Evolutionary conservation across 202 grass and related monocot species (phyloP).

Genomic region (Setaria viridis): DNA sequence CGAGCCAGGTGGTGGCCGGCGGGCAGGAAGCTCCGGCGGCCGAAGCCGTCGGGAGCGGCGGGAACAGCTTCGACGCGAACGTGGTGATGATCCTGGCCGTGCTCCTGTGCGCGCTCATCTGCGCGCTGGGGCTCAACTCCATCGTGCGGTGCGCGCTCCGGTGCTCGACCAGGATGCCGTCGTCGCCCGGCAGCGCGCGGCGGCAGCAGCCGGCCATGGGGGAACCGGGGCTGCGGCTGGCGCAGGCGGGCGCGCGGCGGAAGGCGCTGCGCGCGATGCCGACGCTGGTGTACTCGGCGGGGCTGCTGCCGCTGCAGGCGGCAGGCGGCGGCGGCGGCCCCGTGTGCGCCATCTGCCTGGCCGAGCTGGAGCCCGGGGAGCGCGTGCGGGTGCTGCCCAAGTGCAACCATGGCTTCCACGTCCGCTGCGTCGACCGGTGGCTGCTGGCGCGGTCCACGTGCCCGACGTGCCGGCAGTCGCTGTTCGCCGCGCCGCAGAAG

Average conservation of each 20-base stretch:
- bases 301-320: conserved; percentile 34
- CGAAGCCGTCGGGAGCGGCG: neutral
- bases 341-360: conserved; percentile 84
- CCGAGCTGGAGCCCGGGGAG: conserved; percentile 72
- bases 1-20: conserved; percentile 17
- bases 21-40: conserved; percentile 33
- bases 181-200: neutral
- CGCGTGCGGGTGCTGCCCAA: conserved; percentile 82
- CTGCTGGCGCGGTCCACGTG: conserved; percentile 72
- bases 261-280: conserved; percentile 82
- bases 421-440: conserved; percentile 87
- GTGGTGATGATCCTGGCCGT: conserved; percentile 85
- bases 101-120: conserved; percentile 78
- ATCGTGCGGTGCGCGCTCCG: conserved; percentile 81
- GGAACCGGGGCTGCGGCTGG: conserved; percentile 47
- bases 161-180: conserved; percentile 58
- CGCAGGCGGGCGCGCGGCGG: conserved; percentile 50
- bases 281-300: conserved; percentile 67
- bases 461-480: conserved; percentile 69
- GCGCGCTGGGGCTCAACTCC: conserved; percentile 87
- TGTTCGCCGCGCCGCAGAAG: conserved; percentile 61
- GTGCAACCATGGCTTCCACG: conserved; percentile 87
- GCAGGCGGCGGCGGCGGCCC: conserved; percentile 20
- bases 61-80: conserved; percentile 64
- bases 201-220: neutral